A percentile compares a stretch with the other conserved stretches of the same genome.
These are phyloP conservation scores for Trichodelitschia bisporula DNA, from an alignment of 495 filamentous ascomycete species.

Conservation along the genomic window DNA sequence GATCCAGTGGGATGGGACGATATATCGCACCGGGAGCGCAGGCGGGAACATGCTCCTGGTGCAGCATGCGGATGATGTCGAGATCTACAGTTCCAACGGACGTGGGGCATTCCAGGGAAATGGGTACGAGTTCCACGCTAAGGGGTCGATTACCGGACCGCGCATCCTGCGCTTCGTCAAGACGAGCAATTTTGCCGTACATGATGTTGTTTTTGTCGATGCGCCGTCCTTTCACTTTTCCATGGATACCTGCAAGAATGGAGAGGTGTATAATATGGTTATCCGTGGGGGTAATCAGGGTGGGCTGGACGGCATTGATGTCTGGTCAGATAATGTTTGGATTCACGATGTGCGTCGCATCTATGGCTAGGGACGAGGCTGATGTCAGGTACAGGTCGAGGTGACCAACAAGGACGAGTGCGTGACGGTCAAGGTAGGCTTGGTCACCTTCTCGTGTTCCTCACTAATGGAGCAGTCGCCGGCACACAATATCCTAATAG, in stretches of 20 bases:
- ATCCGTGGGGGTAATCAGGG: slow-evolving; percentile 14
- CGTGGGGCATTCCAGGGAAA: slow-evolving; percentile 14
- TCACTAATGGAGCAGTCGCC: too few species aligned
- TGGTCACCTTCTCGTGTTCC: slow-evolving; percentile 1
- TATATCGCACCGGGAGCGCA: slow-evolving; percentile 14
- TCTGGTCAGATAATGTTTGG: slow-evolving; percentile 14
- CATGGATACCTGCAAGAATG: slow-evolving; percentile 15
- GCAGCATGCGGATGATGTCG: slow-evolving; percentile 12
- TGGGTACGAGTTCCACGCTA: slow-evolving; percentile 14
- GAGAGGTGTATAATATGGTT: slow-evolving; percentile 15
- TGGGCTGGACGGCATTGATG: slow-evolving; percentile 16
- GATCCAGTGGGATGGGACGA: slow-evolving; percentile 15
- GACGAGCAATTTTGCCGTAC: slow-evolving; percentile 10
- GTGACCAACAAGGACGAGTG: slow-evolving; percentile 18
- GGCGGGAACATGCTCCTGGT: slow-evolving; percentile 19
- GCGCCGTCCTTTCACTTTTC: slow-evolving; percentile 16
- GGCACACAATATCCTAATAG: slow-evolving; percentile 13
- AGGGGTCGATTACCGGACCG: slow-evolving; percentile 10
- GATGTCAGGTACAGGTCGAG: slow-evolving; percentile 5
- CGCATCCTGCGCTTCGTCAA: slow-evolving; percentile 14
- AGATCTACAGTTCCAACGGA: slow-evolving; percentile 10
- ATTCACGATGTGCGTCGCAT: slow-evolving; percentile 10
- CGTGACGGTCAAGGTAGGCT: slow-evolving; percentile 13
- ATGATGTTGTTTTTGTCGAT: slow-evolving; percentile 16
- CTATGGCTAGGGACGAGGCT: not conserved